Conservation (phyloP, 129 eudicot species). For the Scalesia atractyloides region DNA sequence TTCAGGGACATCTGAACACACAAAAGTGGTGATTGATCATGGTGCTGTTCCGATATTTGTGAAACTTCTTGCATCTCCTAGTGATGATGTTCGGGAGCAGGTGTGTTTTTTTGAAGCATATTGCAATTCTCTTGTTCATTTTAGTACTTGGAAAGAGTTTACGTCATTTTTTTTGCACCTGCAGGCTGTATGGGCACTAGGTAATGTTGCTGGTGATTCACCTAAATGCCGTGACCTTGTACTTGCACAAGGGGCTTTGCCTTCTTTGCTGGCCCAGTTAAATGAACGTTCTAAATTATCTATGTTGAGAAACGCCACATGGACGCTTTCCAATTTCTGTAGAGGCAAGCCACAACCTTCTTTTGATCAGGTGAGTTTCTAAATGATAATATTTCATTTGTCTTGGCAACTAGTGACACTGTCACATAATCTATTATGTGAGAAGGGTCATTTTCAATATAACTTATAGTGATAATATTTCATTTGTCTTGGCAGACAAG, state of each 20-base stretch:
- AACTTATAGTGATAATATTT: too few species aligned
- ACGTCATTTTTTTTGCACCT: not conserved
- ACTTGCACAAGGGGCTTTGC: constrained; percentile 69
- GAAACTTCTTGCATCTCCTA: constrained; percentile 67
- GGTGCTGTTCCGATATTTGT: constrained; percentile 84
- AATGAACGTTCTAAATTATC: constrained; percentile 73
- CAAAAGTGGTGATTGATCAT: constrained; percentile 78
- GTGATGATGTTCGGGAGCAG: constrained; percentile 92
- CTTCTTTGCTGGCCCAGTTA: constrained; percentile 49
- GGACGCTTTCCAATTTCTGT: too few species aligned
- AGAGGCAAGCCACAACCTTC: too few species aligned
- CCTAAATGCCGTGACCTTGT: constrained; percentile 79
- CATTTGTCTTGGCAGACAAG: constrained; percentile 6
- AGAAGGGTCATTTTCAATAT: too few species aligned
- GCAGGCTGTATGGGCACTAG: constrained; percentile 93
- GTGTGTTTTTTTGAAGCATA: constrained; percentile 31
- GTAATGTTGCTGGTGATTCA: constrained; percentile 92
- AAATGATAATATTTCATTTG: too few species aligned
- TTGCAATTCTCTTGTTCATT: not conserved
- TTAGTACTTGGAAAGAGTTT: not conserved
- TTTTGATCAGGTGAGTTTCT: too few species aligned
- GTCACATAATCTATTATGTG: too few species aligned
- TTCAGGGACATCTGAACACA: constrained; percentile 77
- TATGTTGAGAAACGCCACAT: constrained; percentile 39
- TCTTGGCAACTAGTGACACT: too few species aligned